Conservation (phyloP, 1,284 basidiomycete genomes). For the Pseudozyma hubeiensis region DNA sequence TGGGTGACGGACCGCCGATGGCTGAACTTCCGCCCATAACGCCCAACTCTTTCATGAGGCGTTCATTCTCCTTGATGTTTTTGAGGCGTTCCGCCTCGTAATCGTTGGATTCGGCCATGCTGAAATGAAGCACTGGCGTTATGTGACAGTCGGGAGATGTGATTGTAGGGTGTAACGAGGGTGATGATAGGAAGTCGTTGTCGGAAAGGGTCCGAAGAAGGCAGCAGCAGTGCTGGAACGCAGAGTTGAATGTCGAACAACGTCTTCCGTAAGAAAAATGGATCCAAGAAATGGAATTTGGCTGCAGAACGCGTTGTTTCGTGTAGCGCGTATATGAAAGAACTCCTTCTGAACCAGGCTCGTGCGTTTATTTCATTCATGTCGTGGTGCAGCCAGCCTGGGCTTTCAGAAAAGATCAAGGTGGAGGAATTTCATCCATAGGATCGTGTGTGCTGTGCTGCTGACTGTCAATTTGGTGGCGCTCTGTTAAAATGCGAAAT, state of each 20-base stretch:
- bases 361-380: conserved; percentile 1
- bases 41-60: conserved; percentile 61
- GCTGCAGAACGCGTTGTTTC: not conserved
- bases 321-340: conserved; percentile 8
- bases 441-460: not conserved
- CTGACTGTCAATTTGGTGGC: conserved; percentile 13
- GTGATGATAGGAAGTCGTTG: not conserved
- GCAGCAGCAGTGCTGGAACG: not conserved
- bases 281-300: not conserved
- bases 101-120: conserved; percentile 48
- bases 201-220: too few species aligned
- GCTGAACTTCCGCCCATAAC: conserved; percentile 52
- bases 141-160: not conserved
- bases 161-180: not conserved
- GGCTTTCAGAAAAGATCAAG: not conserved
- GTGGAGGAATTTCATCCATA: conserved; percentile 2
- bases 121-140: not conserved
- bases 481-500: not conserved
- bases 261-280: conserved; percentile 4
- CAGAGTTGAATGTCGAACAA: conserved; percentile 5
- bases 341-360: not conserved
- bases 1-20: conserved; percentile 41
- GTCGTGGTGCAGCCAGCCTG: not conserved
- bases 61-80: conserved; percentile 66
- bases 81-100: conserved; percentile 62